Evolutionary conservation across 805 yeast genomes (phyloP).

Genomic region (Candida insectorum): DNA sequence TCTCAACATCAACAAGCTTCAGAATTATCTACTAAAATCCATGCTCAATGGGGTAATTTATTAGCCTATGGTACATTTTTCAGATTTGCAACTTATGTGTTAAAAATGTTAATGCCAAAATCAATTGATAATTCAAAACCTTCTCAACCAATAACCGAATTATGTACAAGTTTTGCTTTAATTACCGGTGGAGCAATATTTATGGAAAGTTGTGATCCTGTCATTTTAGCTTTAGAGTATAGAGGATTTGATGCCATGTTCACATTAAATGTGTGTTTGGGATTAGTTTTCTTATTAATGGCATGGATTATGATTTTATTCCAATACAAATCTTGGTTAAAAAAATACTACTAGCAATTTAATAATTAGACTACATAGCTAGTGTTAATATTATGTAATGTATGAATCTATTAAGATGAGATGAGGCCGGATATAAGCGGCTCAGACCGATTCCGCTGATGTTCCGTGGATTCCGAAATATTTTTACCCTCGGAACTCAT

Average conservation of each 20-base stretch:
- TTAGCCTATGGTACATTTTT: conserved; percentile 79
- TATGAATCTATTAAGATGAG: too few species aligned
- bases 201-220: conserved; percentile 88
- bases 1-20: conserved; percentile 91
- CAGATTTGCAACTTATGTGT: conserved; percentile 60
- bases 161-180: conserved; percentile 73
- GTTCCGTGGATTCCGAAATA: too few species aligned
- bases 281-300: conserved; percentile 75
- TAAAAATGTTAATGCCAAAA: conserved; percentile 45
- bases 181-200: conserved; percentile 88
- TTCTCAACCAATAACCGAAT: conserved; percentile 78
- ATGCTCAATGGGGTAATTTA: conserved; percentile 89
- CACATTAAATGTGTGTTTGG: conserved; percentile 82
- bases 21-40: conserved; percentile 70
- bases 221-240: conserved; percentile 72
- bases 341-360: conserved; percentile 5
- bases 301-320: conserved; percentile 80
- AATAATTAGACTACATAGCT: neutral
- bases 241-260: conserved; percentile 83
- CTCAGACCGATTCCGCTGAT: too few species aligned
- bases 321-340: conserved; percentile 51
- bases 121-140: conserved; percentile 31
- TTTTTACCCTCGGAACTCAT: too few species aligned
- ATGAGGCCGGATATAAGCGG: too few species aligned
- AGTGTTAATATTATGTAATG: too few species aligned